Base-by-base conservation (phyloP, 208 protist genomes). In the Acanthamoeba lenticulata region DNA sequence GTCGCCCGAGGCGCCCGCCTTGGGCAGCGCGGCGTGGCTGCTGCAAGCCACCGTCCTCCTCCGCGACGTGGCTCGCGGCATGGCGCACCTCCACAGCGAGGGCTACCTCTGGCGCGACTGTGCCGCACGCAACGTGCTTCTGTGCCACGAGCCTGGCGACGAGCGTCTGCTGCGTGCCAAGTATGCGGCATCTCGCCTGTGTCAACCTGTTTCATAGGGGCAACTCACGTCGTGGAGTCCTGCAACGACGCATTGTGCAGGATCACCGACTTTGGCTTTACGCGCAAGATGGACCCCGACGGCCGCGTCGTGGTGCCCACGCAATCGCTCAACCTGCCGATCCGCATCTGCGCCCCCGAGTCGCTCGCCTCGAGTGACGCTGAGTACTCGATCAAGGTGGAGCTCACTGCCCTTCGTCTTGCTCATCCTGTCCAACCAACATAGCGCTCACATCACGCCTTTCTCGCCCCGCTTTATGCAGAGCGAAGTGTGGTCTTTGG, bases 21-120 rank as follows among this genome's bases (percentile, higher is more conserved):
- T 29, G 5, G 44, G n/a, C 45, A 38, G 29, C 34, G 24, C 13
- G 7, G 45, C 38, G 21, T 86, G 77, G 77, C 34, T 62, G 1
- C 52, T 13, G 2, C 85, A 91, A 52, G 85, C 34, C 11, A 27
- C 13, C 19, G 38, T 38, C 6, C 47, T 91, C 29, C 55, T 91
- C 5, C 47, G 24, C 55, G 85, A 91, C 85, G 85, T 91, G 55
- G 85, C 85, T 5, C 34, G 27, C 55, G 85, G 44, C 27, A 69
- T 91, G 52, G 57, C 55, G 13, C 85, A 91, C 17, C 85, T 91
- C 52, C 85, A 91, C 85, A 38, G 36, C 55, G 85, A 91, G 42
- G 85, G 85, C 5, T 44, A 69, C 38, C 32, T 91, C 3, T 91
- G 85, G 85, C 55, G 85, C 36, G 85, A 91, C 34, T 69, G 47